Percentiles rank a stretch among this genome's conserved stretches.
Conservation (phyloP, 805 yeast species). For the Zygotorulaspora chibaensis region DNA sequence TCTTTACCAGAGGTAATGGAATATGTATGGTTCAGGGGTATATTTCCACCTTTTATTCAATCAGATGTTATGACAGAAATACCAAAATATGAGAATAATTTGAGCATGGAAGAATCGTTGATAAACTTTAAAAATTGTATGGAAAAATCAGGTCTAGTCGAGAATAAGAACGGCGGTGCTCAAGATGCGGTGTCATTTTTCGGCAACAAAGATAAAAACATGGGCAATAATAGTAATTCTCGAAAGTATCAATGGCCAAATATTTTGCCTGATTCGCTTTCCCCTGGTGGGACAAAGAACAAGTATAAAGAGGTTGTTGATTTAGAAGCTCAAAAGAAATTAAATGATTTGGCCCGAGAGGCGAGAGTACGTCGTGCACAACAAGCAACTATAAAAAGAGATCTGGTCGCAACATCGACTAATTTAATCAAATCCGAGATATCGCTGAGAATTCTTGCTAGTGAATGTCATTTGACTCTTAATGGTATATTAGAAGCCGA, state of each 20-base stretch:
- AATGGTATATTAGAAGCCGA: constrained; percentile 44
- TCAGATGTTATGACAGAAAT: constrained; percentile 44
- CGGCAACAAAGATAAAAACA: constrained; percentile 6
- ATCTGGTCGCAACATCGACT: constrained; percentile 35
- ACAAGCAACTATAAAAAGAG: constrained; percentile 30
- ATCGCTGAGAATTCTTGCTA: constrained; percentile 38
- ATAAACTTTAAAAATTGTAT: constrained; percentile 65
- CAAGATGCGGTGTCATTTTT: constrained; percentile 1
- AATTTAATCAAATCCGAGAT: constrained; percentile 37
- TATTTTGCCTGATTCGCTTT: constrained; percentile 80
- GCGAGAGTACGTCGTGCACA: constrained; percentile 36
- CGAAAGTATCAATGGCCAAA: constrained; percentile 37
- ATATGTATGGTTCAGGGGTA: constrained; percentile 82
- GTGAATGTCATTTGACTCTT: constrained; percentile 44
- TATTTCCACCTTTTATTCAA: constrained; percentile 73
- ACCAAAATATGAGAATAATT: constrained; percentile 54
- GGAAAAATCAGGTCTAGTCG: constrained; percentile 56
- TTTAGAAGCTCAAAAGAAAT: constrained; percentile 32
- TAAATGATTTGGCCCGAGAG: constrained; percentile 35
- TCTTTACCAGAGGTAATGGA: constrained; percentile 70
- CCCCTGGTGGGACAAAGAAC: constrained; percentile 86
- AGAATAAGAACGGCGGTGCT: constrained; percentile 2
- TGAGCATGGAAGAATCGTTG: constrained; percentile 58
- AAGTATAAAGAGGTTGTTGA: constrained; percentile 75
- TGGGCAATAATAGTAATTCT: constrained; percentile 34